Conservation (phyloP, 2,329 filamentous ascomycete species). For the Colletotrichum noveboracense region DNA sequence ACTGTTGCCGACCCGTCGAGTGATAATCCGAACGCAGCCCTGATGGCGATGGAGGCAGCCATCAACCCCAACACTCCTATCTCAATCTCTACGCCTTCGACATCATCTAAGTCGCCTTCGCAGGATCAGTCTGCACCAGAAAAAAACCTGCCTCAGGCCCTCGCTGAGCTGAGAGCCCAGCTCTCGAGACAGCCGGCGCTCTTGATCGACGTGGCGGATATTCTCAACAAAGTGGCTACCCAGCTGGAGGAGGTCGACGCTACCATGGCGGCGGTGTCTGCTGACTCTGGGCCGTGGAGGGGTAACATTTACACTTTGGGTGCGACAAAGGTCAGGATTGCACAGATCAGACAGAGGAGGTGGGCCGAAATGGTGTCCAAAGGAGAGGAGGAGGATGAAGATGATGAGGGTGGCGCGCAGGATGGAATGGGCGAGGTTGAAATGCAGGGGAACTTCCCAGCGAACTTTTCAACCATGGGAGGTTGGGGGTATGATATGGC, state of each 20-base stretch:
- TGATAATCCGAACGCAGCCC: neutral
- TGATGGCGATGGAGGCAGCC: slow-evolving; percentile 8
- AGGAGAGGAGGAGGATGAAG: neutral
- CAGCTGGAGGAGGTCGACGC: slow-evolving; percentile 50
- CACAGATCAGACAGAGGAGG: slow-evolving; percentile 49
- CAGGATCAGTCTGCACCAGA: neutral
- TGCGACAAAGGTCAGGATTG: slow-evolving; percentile 51
- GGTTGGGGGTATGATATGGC: neutral
- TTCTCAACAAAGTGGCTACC: slow-evolving; percentile 44
- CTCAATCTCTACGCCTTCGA: neutral
- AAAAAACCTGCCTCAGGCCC: slow-evolving; percentile 38
- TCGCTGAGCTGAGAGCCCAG: slow-evolving; percentile 44
- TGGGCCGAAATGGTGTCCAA: slow-evolving; percentile 50
- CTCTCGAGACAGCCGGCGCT: slow-evolving; percentile 50
- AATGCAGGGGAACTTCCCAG: neutral
- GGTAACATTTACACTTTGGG: slow-evolving; percentile 55
- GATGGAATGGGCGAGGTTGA: neutral
- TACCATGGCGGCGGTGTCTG: slow-evolving; percentile 34
- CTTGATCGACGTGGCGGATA: slow-evolving; percentile 47
- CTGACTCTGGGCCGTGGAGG: slow-evolving; percentile 38
- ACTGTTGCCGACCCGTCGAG: neutral
- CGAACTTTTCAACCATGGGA: neutral
- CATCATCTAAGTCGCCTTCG: neutral
- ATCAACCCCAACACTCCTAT: neutral
- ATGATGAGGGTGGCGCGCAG: neutral